Evolutionary conservation across 352 stramenopile genomes (phyloP).

Genomic region (Pythium aphanidermatum): DNA sequence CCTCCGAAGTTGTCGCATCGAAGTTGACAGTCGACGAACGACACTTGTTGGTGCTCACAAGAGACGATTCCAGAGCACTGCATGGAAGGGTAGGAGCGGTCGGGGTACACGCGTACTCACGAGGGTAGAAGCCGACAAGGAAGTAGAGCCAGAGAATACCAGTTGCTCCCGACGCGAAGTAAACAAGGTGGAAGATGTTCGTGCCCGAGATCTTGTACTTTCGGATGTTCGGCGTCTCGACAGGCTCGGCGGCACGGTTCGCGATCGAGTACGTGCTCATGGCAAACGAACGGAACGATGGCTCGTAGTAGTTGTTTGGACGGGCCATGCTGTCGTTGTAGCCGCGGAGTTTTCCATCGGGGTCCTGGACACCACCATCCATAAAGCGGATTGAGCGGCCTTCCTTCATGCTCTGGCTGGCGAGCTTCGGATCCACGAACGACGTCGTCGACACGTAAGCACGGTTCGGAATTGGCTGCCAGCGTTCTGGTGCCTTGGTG

Average conservation of each 20-base stretch:
- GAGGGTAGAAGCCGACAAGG: conserved; percentile 75
- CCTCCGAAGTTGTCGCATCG: conserved; percentile 45
- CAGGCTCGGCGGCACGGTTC: conserved; percentile 77
- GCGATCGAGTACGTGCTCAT: conserved; percentile 89
- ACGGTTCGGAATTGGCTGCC: conserved; percentile 80
- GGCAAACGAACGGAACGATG: conserved; percentile 85
- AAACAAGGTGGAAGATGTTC: conserved; percentile 82
- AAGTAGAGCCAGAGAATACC: conserved; percentile 81
- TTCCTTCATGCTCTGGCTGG: conserved; percentile 75
- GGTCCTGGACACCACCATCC: conserved; percentile 78
- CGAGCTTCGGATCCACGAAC: conserved; percentile 83
- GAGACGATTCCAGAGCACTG: conserved; percentile 38
- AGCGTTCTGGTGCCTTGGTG: conserved; percentile 71
- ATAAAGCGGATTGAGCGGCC: conserved; percentile 84
- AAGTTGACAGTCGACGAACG: conserved; percentile 75
- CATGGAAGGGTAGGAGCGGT: conserved; percentile 69
- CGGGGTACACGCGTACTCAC: conserved; percentile 73
- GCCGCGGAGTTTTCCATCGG: conserved; percentile 74
- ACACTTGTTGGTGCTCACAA: conserved; percentile 28
- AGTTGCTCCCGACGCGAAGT: conserved; percentile 59
- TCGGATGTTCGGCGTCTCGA: conserved; percentile 86
- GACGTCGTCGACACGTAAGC: conserved; percentile 83
- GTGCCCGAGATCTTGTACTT: conserved; percentile 90
- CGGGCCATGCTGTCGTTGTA: conserved; percentile 78
- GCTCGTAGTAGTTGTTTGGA: conserved; percentile 83